Base-by-base conservation (phyloP, 2,329 filamentous ascomycete species). In the Sporothrix protearum region DNA sequence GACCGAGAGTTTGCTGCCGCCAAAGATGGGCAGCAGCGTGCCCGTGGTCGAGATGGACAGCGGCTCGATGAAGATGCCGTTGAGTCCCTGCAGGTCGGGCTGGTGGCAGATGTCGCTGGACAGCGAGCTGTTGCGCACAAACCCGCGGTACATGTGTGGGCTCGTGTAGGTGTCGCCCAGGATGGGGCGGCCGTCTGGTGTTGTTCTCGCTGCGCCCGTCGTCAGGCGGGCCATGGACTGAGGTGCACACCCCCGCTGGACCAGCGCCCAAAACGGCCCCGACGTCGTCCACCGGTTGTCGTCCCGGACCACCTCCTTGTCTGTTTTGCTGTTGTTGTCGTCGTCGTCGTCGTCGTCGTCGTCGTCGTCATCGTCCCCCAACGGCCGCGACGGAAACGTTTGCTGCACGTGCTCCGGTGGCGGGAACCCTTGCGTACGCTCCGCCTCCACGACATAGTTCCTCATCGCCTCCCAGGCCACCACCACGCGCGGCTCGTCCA, bases 401-500 rank as follows among this genome's bases (percentile, higher is more conserved):
- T 78, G 79, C 8, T 84, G 77, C 30, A 86, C 82, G 0, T 85
- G 80, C 6, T 82, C 82, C 5, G 82, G 79, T 0, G 82, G 78
- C 19, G 79, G 77, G 59, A 89, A 80, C 19, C 78, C 79, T 59
- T 16, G 14, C 3, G 30, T 71, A 7, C 39, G 25, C 4, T 45
- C 68, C 19, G 88, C 88, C 71, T 83, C 83, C 61, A 81, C 78
- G 79, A 92, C 83, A 71, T 86, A 84, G 0, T 78, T 78, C 33
- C 86, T 80, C 68, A 91, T 85, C 6, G 88, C 84, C 76, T 91
- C 88, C 84, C 85, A 90, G 2, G 88, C 85, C 1, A 87, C 86
- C 14, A 91, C 84, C 9, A 92, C 76, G 33, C 89, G 83, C 51
- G 89, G 89, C 76, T 91, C 89, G 75, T 92, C 89, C 84, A 91